Conservation (phyloP, 140 eudicot species). For the Cichorium intybus region DNA sequence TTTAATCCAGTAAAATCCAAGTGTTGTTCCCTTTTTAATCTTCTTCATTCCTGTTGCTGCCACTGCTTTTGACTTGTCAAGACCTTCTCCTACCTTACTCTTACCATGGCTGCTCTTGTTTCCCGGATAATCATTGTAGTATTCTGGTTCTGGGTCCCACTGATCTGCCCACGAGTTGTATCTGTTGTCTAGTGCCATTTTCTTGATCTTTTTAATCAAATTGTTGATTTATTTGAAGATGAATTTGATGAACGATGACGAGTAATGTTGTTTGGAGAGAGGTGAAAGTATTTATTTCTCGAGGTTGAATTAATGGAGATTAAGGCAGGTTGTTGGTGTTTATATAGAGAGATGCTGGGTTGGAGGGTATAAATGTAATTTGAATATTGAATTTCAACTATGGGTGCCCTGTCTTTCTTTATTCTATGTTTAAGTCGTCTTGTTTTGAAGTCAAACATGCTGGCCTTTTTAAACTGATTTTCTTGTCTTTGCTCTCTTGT, state of each 20-base stretch:
- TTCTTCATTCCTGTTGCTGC: conserved; percentile 42
- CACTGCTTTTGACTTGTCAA: conserved; percentile 34
- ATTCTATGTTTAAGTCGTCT: background rate
- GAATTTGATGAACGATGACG: background rate
- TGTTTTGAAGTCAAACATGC: conserved; percentile 1
- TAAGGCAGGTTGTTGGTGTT: background rate
- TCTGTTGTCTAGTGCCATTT: conserved; percentile 9
- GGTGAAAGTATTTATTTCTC: background rate
- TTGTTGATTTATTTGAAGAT: background rate
- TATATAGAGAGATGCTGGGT: conserved; percentile 9
- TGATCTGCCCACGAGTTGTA: conserved; percentile 36
- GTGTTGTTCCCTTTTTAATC: conserved; percentile 44
- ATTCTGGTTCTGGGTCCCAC: conserved; percentile 32
- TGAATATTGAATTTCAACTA: background rate
- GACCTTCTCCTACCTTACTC: conserved; percentile 27
- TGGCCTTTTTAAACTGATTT: too few species aligned
- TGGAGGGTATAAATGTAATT: background rate
- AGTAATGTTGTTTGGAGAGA: background rate
- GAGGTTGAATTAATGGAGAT: background rate
- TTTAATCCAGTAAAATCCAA: conserved; percentile 55
- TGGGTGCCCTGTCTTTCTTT: background rate
- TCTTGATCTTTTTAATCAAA: background rate
- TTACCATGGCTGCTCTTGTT: conserved; percentile 4
- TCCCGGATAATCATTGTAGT: conserved; percentile 16
- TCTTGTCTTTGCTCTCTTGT: background rate